phyloP scores from a whole-genome alignment of 345 rosid species.

The Iberis pinnata region DNA sequence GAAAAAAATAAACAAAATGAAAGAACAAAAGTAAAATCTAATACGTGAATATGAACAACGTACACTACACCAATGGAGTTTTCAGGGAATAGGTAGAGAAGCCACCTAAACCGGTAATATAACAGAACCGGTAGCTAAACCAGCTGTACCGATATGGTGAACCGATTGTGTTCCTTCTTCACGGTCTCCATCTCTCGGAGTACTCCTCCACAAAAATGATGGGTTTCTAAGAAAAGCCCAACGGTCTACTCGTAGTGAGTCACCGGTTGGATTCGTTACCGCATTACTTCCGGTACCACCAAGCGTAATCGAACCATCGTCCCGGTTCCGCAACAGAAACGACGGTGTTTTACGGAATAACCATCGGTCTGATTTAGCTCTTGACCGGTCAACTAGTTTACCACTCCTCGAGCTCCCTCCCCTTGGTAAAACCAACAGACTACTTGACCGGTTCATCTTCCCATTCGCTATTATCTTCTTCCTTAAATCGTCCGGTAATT shows the following conservation, averaged over 20 bases:
- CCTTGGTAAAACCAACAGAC: conserved; percentile 47
- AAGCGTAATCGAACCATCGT: conserved; percentile 27
- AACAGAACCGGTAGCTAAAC: conserved; percentile 22
- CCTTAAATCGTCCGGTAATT: conserved; percentile 64
- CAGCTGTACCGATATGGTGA: conserved; percentile 18
- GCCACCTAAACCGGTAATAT: conserved; percentile 46
- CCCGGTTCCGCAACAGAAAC: conserved; percentile 28
- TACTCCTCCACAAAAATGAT: conserved; percentile 41
- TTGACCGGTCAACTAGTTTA: conserved; percentile 14
- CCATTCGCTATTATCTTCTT: conserved; percentile 56
- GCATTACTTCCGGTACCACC: conserved; percentile 18
- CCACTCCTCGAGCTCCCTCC: conserved; percentile 49
- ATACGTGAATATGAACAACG: too few relatives aligned
- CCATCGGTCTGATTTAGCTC: conserved; percentile 29
- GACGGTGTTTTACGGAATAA: conserved; percentile 28
- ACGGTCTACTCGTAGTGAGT: conserved; percentile 42
- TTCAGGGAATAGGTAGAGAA: not conserved
- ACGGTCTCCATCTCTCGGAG: conserved; percentile 37
- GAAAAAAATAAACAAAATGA: too few relatives aligned
- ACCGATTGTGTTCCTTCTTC: conserved; percentile 32
- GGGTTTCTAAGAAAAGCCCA: conserved; percentile 44
- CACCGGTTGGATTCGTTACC: conserved; percentile 18
- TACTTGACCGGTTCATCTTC: conserved; percentile 55
- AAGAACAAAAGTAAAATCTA: too few relatives aligned
- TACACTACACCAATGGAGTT: too few relatives aligned